phyloP scores from a whole-genome alignment of 805 yeast species.

The Blastobotrys parvus region DNA sequence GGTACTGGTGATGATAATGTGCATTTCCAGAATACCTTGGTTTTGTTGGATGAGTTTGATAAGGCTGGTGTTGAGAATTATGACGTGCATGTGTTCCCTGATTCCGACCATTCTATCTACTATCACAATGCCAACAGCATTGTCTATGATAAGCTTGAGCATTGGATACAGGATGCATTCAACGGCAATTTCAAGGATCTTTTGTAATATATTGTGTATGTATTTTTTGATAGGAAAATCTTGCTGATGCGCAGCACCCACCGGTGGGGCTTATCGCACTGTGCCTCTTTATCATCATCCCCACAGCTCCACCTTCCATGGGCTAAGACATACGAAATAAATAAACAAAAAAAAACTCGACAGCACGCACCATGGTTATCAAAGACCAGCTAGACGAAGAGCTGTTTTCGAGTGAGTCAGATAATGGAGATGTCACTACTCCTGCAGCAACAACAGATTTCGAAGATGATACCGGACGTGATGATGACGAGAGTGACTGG shows the following conservation, averaged over 20 bases:
- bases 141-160: constrained; percentile 59
- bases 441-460: neutral
- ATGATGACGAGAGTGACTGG: neutral
- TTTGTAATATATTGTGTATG: neutral
- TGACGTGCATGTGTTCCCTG: constrained; percentile 87
- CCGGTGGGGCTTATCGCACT: no score
- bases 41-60: constrained; percentile 68
- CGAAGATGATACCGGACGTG: neutral
- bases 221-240: no score
- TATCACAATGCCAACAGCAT: constrained; percentile 72
- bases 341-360: no score
- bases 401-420: neutral
- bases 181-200: constrained; percentile 16
- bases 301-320: no score
- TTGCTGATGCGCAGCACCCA: no score
- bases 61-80: constrained; percentile 73
- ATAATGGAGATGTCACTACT: neutral
- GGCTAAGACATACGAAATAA: no score
- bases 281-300: no score
- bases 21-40: constrained; percentile 82
- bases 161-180: constrained; percentile 49
- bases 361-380: neutral
- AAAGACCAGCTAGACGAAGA: neutral
- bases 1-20: constrained; percentile 98
- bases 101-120: constrained; percentile 77